phyloP scores from a whole-genome alignment of 345 rosid genomes.

The Brassica nigra region DNA sequence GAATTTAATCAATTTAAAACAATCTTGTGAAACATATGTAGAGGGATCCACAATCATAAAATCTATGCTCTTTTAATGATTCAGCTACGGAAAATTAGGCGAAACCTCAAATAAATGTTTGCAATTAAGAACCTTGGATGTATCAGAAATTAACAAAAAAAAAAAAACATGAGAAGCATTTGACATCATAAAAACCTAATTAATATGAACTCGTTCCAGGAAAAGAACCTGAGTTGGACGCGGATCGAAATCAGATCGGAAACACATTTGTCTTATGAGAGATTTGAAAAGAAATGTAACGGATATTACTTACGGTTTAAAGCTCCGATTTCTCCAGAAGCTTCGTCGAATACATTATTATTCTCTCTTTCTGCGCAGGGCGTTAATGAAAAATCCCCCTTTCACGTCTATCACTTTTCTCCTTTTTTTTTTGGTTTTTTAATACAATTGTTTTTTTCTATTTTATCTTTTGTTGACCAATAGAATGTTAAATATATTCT shows the following conservation, averaged over 20 bases:
- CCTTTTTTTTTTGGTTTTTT: background rate
- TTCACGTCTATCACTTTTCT: conserved; percentile 26
- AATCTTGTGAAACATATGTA: background rate
- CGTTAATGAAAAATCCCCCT: conserved; percentile 22
- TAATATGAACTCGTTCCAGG: too few relatives aligned
- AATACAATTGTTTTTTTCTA: background rate
- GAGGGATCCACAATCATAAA: background rate
- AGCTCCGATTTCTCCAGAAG: conserved; percentile 19
- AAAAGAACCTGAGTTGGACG: background rate
- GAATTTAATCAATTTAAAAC: background rate
- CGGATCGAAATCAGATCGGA: conserved; percentile 33
- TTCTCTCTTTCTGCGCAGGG: conserved; percentile 6
- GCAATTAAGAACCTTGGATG: conserved; percentile 24
- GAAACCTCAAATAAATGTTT: conserved; percentile 21
- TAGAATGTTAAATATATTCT: conserved; percentile 30
- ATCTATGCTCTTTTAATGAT: conserved; percentile 13
- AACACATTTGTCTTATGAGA: conserved; percentile 1
- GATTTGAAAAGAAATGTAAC: background rate
- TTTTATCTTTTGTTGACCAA: conserved; percentile 13
- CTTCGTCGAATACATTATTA: conserved; percentile 36
- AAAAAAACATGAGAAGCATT: background rate
- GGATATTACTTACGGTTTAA: conserved; percentile 25
- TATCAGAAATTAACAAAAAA: background rate
- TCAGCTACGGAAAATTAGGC: background rate
- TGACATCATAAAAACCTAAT: conserved; percentile 26